Evolutionary conservation across 148 eudicot genomes (phyloP).

Genomic region (Silene uniflora): DNA sequence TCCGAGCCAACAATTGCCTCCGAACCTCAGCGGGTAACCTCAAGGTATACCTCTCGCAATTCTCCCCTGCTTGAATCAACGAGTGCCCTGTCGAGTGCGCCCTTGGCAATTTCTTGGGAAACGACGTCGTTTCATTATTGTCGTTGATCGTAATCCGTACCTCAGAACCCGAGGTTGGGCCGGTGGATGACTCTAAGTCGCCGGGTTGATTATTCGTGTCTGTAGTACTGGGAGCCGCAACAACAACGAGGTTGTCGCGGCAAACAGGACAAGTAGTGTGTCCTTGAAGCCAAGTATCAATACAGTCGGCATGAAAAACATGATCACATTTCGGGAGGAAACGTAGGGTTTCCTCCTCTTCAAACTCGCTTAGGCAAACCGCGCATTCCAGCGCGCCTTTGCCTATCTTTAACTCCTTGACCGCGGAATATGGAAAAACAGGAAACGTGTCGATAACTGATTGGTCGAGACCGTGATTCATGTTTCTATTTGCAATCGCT

Average conservation of each 20-base stretch:
- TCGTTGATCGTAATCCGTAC: conserved; percentile 12
- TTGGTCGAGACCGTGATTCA: conserved; percentile 25
- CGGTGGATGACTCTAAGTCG: neutral
- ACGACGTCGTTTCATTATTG: no score
- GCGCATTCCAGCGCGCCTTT: conserved; percentile 48
- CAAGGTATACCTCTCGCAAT: conserved; percentile 41
- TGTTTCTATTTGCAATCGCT: neutral
- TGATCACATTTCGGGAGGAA: conserved; percentile 47
- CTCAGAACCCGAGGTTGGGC: neutral
- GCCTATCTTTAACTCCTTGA: conserved; percentile 34
- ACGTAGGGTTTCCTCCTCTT: conserved; percentile 30
- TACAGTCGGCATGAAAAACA: conserved; percentile 47
- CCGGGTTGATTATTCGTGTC: neutral
- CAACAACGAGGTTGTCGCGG: conserved; percentile 19
- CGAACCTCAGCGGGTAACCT: conserved; percentile 40
- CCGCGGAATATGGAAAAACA: conserved; percentile 27
- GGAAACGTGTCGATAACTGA: conserved; percentile 34
- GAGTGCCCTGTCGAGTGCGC: conserved; percentile 54
- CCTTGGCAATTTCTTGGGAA: conserved; percentile 5
- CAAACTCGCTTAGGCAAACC: conserved; percentile 43
- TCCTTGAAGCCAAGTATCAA: conserved; percentile 41
- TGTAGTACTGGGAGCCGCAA: neutral
- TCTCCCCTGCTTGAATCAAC: conserved; percentile 25
- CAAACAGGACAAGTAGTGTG: conserved; percentile 47
- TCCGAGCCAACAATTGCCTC: conserved; percentile 26